Base-by-base conservation (phyloP, 148 eudicot species). In the Pharnaceum exiguum region DNA sequence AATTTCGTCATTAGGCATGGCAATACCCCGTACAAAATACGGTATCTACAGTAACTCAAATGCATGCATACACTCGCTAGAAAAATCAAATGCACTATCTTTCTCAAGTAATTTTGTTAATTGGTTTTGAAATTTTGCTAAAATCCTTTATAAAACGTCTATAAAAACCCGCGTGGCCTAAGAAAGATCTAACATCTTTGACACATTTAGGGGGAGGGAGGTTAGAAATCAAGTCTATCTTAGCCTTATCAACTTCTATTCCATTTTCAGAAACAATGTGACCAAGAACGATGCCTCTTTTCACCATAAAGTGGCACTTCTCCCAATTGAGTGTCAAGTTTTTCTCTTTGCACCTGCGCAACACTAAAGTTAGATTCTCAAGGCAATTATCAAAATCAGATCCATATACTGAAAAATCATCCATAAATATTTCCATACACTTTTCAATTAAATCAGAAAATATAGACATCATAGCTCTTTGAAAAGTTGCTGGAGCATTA, bases 391-490 rank as follows among this genome's bases (percentile, higher is more conserved):
- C 58, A 53, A 29, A 53, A 31, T 1, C 7, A 31, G 15, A 12
- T 3, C 40, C 40, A 30, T 27, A 18, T 1, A 29, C 21, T 7
- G 49, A 57, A 15, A 42, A 57, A 22, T 42, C 62, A 39, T 57
- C 62, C 62, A 57, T 57, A 15, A 57, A 57, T 19, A 40, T 12
- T 6, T 46, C 50, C 6, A 46, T 21, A 19, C 11, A 57, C 18
- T 9, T n/a, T 33, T 13, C 30, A 13, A 55, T 21, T 21, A 55
- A 8, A 19, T 55, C 29, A 19, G 27, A 46, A 19, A 46, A 46
- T 1, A 22, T 55, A 24, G 24, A 18, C 28, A 37, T 13, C 48
- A 57, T 26, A 26, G 32, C 24, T 5, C 32, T 19, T 19, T 42
- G 35, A 39, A 39, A 57, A 22, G 62, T 57, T 7, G 48, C 49